These are phyloP conservation scores for Vachellia collinsii DNA, from an alignment of 306 rosid genomes.

Conservation along the genomic window DNA sequence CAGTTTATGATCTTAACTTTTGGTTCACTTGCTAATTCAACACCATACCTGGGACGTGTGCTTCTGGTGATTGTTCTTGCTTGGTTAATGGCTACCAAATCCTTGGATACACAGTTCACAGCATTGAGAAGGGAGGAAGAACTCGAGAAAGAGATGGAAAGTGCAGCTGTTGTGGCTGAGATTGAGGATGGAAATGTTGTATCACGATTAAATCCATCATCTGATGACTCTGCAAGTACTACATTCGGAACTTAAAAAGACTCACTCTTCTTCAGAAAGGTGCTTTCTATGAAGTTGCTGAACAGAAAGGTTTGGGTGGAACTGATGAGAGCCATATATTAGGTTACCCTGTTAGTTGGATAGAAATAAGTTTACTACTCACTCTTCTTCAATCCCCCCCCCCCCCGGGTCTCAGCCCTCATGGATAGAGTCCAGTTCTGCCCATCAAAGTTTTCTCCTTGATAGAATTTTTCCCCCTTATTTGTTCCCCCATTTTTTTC, in stretches of 20 bases:
- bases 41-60: constrained; percentile 91
- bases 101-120: constrained; percentile 80
- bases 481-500: neutral
- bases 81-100: constrained; percentile 85
- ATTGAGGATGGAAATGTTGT: constrained; percentile 50
- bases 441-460: constrained; percentile 31
- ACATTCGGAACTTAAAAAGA: constrained; percentile 43
- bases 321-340: constrained; percentile 30
- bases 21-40: constrained; percentile 91
- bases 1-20: constrained; percentile 93
- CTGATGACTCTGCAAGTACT: constrained; percentile 33
- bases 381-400: neutral
- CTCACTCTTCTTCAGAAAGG: too few species aligned
- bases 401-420: constrained; percentile 8
- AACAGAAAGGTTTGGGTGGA: constrained; percentile 39
- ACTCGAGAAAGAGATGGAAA: constrained; percentile 91
- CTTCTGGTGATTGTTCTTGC: constrained; percentile 82
- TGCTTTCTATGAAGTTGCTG: constrained; percentile 29
- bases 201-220: constrained; percentile 10
- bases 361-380: constrained; percentile 40
- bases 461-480: constrained; percentile 31
- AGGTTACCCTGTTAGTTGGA: constrained; percentile 41
- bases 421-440: constrained; percentile 20
- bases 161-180: constrained; percentile 40
- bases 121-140: constrained; percentile 81